Evolutionary conservation across 2,329 filamentous ascomycete genomes (phyloP), one percentile per base, ranked within the genome.

Genomic region (Aspergillus thermomutatus): DNA sequence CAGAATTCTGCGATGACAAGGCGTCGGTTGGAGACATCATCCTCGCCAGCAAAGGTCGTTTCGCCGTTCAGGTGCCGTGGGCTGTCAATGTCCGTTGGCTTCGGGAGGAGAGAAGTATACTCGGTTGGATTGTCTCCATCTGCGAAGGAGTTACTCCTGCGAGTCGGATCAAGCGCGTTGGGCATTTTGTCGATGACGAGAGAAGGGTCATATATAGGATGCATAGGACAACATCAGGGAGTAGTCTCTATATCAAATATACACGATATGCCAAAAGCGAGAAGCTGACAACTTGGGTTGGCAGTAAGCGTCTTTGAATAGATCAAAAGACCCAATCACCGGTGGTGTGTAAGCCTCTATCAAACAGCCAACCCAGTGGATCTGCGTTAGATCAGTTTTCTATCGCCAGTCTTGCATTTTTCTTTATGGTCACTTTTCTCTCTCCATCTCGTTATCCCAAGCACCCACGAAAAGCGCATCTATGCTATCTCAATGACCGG

Each of bases 1-100:
- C 83, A 83, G 63, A 90, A 86, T 71, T 94, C 90, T 25, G 74
- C 66, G 3, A 80, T 62, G 14, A 83, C 65, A 25, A 77, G 72
- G 51, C 73, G 71, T 19, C 67, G 69, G 21, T 64, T 69, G 3
- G 74, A 69, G 14, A 68, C 59, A 9, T 68, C 72, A 49, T 73
- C 70, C 34, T 77, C 72, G n/a, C 76, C 70, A 52, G 74, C 6
- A 37, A 17, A 69, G 10, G 68, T 58, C 8, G 67, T 72, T 50
- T 72, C 70, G 37, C 76, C 73, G 21, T 76, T 70, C 50, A 74
- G 19, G 26, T 31, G 48, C 26, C 45, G 31, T n/a, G 55, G 11
- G 28, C 43, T 48, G 27, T 60, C 56, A 27, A 53, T 19, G 19
- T 61, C 56, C 3, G 62, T 51, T 2, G 64, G 60, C 14, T 65